Conservation (phyloP, 1,284 basidiomycete genomes). For the Sanghuangporus sanghuang region DNA sequence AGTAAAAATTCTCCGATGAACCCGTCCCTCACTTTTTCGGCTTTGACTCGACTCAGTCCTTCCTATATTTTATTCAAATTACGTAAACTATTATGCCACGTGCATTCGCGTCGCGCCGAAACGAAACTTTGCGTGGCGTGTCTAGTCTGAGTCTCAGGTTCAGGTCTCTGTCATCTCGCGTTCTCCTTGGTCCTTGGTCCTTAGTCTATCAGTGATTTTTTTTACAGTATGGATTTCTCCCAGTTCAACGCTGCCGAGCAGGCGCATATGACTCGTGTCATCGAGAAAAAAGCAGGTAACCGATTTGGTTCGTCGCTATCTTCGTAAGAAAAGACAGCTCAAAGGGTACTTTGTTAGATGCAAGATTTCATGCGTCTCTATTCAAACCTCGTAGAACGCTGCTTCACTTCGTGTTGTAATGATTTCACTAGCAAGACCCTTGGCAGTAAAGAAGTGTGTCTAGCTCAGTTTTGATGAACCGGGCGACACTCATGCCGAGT, state of each 20-base stretch:
- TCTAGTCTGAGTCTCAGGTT: neutral
- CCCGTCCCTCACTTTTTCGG: too few relatives aligned
- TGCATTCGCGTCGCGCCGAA: neutral
- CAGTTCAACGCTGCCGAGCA: conserved; percentile 81
- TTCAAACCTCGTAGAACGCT: conserved; percentile 93
- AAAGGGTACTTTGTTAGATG: conserved; percentile 57
- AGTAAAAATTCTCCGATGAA: neutral
- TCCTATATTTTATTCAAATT: neutral
- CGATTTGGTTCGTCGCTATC: neutral
- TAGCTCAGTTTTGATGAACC: neutral
- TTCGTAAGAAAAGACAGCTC: neutral
- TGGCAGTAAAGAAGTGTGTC: conserved; percentile 84
- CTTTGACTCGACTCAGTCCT: neutral
- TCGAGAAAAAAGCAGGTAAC: conserved; percentile 91
- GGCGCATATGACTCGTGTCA: conserved; percentile 85
- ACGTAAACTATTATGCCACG: neutral
- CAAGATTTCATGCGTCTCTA: conserved; percentile 97
- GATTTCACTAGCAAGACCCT: conserved; percentile 96
- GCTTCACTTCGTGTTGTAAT: conserved; percentile 92
- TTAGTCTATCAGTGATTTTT: neutral
- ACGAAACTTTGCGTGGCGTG: neutral
- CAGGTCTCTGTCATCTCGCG: neutral
- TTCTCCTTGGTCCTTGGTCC: neutral
- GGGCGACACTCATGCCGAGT: too few relatives aligned
- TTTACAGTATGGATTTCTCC: conserved; percentile 75